A percentile compares a stretch with the other conserved stretches of the same genome.
Conservation (phyloP, 768 basidiomycete species). For the Suillus alpinus region DNA sequence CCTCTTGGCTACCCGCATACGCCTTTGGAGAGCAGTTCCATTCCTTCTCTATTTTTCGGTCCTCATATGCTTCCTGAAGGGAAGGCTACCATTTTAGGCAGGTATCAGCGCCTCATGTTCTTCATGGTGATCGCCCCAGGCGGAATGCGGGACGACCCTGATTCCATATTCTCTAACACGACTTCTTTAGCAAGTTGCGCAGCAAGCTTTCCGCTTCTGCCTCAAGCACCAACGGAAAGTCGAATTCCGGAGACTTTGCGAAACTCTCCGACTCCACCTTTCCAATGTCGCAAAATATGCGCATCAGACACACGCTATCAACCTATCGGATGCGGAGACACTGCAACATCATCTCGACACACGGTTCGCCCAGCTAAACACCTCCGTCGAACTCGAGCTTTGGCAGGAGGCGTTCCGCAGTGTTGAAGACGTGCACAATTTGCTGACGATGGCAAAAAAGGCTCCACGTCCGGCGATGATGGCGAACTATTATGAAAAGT, state of each 20-base stretch:
- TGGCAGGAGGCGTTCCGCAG: constrained; percentile 99
- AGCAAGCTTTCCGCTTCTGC: constrained; percentile 97
- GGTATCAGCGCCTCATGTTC: background rate
- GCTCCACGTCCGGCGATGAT: constrained; percentile 93
- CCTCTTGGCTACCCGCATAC: background rate
- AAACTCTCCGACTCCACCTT: constrained; percentile 93
- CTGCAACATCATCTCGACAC: constrained; percentile 96
- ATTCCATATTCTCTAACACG: background rate
- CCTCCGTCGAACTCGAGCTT: constrained; percentile 94
- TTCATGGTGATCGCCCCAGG: background rate
- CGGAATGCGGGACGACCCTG: background rate
- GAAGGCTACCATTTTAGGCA: background rate
- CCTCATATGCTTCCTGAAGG: background rate
- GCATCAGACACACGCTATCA: constrained; percentile 91
- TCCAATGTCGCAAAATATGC: constrained; percentile 94
- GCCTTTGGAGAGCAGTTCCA: background rate
- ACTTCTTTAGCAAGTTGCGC: constrained; percentile 75
- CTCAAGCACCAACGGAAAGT: constrained; percentile 90
- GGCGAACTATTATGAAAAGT: constrained; percentile 98
- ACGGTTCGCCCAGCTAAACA: constrained; percentile 93
- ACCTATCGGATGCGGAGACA: constrained; percentile 91
- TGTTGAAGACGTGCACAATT: constrained; percentile 96
- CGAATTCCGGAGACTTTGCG: constrained; percentile 95
- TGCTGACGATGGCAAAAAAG: constrained; percentile 91
- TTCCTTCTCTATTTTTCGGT: background rate